These are phyloP conservation scores for Angophora floribunda DNA, from an alignment of 345 rosid species.

Conservation along the genomic window DNA sequence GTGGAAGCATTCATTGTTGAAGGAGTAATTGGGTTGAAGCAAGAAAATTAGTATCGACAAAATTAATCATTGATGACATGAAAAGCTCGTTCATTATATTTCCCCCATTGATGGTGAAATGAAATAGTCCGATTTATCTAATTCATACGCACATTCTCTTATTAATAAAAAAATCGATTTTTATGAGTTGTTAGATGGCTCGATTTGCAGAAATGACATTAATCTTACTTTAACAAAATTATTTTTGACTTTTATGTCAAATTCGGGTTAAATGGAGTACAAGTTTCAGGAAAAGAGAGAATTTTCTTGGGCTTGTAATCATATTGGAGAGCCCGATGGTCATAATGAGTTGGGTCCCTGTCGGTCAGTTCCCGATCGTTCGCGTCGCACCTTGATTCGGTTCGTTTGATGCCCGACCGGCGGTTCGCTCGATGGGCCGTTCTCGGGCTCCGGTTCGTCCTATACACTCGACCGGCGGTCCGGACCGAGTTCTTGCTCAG, in stretches of 20 bases:
- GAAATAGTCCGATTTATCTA: not conserved
- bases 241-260: not conserved
- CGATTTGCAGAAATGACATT: not conserved
- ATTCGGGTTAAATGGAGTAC: not conserved
- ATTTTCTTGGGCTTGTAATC: not conserved
- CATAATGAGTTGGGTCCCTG: not conserved
- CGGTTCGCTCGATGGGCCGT: not conserved
- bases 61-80: not conserved
- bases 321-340: not conserved
- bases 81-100: not conserved
- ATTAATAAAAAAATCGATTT: not conserved
- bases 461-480: not conserved
- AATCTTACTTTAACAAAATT: not conserved
- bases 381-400: not conserved
- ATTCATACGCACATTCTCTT: not conserved
- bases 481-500: not conserved
- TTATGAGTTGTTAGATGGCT: not conserved
- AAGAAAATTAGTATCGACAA: not conserved
- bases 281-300: not conserved
- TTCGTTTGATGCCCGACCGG: not conserved
- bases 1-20: not conserved
- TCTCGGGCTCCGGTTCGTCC: not conserved
- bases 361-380: not conserved
- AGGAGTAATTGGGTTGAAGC: not conserved
- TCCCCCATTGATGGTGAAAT: not conserved